Percentiles rank a stretch among this genome's conserved stretches.
These are phyloP conservation scores for Wakefieldia striispora DNA, from an alignment of 768 basidiomycete species.

Conservation along the genomic window DNA sequence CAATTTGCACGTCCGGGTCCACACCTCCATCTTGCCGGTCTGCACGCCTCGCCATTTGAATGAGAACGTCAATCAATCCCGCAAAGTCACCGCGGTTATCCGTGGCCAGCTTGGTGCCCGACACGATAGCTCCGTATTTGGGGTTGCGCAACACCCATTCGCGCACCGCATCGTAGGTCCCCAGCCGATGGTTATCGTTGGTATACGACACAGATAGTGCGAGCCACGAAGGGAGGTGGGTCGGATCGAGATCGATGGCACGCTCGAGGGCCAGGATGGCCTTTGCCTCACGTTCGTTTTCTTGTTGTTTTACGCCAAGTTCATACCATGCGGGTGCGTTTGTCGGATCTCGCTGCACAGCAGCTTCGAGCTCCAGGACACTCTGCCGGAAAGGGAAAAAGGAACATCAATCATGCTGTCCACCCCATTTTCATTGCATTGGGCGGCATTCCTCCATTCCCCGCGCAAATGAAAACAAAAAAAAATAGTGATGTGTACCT, in stretches of 20 bases:
- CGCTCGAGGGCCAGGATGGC: constrained; percentile 83
- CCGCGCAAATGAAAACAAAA: constrained; percentile 11
- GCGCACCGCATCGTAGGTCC: constrained; percentile 78
- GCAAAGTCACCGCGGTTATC: constrained; percentile 36
- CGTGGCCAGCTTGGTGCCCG: constrained; percentile 31
- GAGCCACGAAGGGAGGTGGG: constrained; percentile 79
- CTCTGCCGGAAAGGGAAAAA: constrained; percentile 47
- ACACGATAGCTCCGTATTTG: constrained; percentile 48
- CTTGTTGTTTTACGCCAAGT: constrained; percentile 95
- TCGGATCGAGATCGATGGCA: constrained; percentile 77
- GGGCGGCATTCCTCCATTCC: constrained; percentile 10
- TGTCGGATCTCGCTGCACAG: constrained; percentile 72
- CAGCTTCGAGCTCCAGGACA: constrained; percentile 86
- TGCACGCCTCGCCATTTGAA: constrained; percentile 67
- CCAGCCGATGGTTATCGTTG: constrained; percentile 76
- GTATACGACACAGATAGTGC: constrained; percentile 89
- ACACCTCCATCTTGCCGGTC: constrained; percentile 52
- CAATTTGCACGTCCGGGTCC: constrained; percentile 95
- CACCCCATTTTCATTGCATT: constrained; percentile 1
- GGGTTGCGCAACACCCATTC: constrained; percentile 73
- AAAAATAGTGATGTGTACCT: constrained; percentile 17
- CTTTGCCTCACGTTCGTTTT: constrained; percentile 91
- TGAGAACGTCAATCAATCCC: constrained; percentile 70
- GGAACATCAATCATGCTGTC: constrained; percentile 15
- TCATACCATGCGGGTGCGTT: constrained; percentile 83